A percentile compares a stretch with the other conserved stretches of the same genome.
phyloP scores from a whole-genome alignment of 1,284 basidiomycete species.

The Meira miltonrushii region DNA sequence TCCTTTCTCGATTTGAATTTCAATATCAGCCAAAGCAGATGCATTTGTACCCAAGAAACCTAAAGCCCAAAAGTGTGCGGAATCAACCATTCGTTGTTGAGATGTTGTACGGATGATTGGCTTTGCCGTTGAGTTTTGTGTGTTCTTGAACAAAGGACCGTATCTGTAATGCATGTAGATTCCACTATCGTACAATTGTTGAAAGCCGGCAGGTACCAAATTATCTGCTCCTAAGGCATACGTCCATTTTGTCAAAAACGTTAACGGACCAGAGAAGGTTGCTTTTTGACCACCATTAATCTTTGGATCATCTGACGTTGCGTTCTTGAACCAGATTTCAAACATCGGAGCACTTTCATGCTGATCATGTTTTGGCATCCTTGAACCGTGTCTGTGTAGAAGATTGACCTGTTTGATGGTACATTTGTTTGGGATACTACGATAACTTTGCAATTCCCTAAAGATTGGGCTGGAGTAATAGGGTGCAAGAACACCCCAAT shows the following conservation, averaged over 20 bases:
- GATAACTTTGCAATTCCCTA: constrained; percentile 17
- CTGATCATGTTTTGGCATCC: constrained; percentile 15
- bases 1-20: neutral
- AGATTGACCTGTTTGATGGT: constrained; percentile 32
- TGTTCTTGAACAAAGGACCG: constrained; percentile 18
- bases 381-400: constrained; percentile 19
- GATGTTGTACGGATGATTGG: constrained; percentile 48
- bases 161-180: constrained; percentile 12
- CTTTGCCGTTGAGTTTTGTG: constrained; percentile 30
- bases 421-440: constrained; percentile 22
- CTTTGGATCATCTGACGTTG: neutral
- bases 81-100: constrained; percentile 74
- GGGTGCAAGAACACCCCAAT: constrained; percentile 34
- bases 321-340: constrained; percentile 26
- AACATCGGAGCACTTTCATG: constrained; percentile 9
- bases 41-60: constrained; percentile 6
- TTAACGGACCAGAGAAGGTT: constrained; percentile 37
- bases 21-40: neutral
- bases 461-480: constrained; percentile 33
- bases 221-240: constrained; percentile 43
- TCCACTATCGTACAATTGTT: constrained; percentile 28
- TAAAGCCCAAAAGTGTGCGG: constrained; percentile 55
- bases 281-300: neutral
- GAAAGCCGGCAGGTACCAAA: constrained; percentile 38
- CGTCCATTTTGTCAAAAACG: constrained; percentile 39